Conservation (phyloP, 352 stramenopile genomes). For the Phytophthora fragariae region DNA sequence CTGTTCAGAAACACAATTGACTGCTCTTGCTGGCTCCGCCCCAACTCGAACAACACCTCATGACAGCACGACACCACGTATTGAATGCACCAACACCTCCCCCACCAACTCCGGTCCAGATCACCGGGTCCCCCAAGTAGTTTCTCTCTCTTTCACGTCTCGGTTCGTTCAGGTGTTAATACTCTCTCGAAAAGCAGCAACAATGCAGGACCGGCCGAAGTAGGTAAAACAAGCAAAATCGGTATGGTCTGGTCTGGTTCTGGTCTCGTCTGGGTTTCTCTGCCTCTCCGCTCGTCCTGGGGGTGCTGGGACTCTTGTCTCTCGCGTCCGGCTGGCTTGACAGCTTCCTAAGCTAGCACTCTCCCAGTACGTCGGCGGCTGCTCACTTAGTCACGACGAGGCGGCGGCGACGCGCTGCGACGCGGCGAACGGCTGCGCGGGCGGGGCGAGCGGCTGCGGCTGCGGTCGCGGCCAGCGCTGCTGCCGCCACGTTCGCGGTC, state of each 20-base stretch:
- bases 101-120: constrained; percentile 38
- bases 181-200: constrained; percentile 40
- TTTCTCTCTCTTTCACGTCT: constrained; percentile 30
- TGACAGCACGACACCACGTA: constrained; percentile 27
- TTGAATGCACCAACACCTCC: constrained; percentile 37
- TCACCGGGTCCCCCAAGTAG: constrained; percentile 33
- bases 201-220: constrained; percentile 34
- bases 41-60: constrained; percentile 35
- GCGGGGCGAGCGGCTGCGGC: constrained; percentile 35
- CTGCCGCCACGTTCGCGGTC: constrained; percentile 45
- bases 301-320: not conserved
- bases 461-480: constrained; percentile 46
- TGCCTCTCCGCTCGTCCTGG: constrained; percentile 29
- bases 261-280: constrained; percentile 23
- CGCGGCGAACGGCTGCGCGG: constrained; percentile 31
- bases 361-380: not conserved
- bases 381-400: constrained; percentile 60
- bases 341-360: constrained; percentile 17
- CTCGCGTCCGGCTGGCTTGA: not conserved
- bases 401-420: constrained; percentile 42
- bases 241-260: constrained; percentile 25
- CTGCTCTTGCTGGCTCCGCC: constrained; percentile 11
- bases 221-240: constrained; percentile 40
- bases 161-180: constrained; percentile 44
- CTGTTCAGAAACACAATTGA: constrained; percentile 35